These are phyloP conservation scores for Symbiodinium pilosum DNA, from an alignment of 73 alveolate genomes.

Conservation along the genomic window DNA sequence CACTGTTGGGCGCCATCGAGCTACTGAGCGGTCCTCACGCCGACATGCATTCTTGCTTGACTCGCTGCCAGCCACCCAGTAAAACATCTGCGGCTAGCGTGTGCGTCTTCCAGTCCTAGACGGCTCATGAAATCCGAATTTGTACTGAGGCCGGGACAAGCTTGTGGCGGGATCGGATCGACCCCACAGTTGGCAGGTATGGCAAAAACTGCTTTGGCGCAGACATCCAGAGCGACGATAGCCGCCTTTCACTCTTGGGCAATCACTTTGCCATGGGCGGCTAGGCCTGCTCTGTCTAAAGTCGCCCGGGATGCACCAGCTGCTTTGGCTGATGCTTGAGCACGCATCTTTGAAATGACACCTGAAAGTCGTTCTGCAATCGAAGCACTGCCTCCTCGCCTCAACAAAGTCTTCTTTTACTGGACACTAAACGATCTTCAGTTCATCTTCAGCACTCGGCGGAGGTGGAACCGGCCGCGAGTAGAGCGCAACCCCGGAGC, in stretches of 20 bases:
- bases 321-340: slow-evolving; percentile 33
- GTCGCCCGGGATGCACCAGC: slow-evolving; percentile 6
- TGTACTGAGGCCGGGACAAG: slow-evolving; percentile 21
- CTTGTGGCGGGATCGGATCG: slow-evolving; percentile 38
- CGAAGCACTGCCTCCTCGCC: neutral
- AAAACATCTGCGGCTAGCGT: neutral
- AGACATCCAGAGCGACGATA: neutral
- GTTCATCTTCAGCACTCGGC: slow-evolving; percentile 56
- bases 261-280: neutral
- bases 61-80: neutral
- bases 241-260: neutral
- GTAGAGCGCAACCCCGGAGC: slow-evolving; percentile 73
- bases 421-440: slow-evolving; percentile 56
- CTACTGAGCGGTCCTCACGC: slow-evolving; percentile 46
- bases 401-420: neutral
- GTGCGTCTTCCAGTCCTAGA: no score
- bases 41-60: neutral
- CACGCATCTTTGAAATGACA: neutral
- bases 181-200: slow-evolving; percentile 63
- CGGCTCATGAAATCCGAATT: no score
- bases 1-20: slow-evolving; percentile 73
- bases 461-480: slow-evolving; percentile 61
- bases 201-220: slow-evolving; percentile 41
- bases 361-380: no score
- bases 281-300: neutral